phyloP scores from a whole-genome alignment of 805 yeast species.

The Schwanniomyces occidentalis region DNA sequence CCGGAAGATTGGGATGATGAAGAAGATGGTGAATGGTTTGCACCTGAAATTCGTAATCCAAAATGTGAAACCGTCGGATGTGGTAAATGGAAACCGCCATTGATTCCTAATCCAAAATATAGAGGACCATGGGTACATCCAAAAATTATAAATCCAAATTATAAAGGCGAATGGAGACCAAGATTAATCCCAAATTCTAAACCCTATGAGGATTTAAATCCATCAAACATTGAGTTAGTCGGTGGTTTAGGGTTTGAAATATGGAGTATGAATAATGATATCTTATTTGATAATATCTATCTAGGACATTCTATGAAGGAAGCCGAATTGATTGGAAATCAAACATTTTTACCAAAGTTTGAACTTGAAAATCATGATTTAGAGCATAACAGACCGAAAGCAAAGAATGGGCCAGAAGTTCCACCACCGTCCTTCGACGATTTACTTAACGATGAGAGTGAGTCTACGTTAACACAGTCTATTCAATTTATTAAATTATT shows the following conservation, averaged over 20 bases:
- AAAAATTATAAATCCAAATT: conserved; percentile 67
- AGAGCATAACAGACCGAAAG: conserved; percentile 41
- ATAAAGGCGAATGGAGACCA: conserved; percentile 79
- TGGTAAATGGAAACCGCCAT: conserved; percentile 76
- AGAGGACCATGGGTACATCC: conserved; percentile 81
- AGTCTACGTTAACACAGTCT: too few species aligned
- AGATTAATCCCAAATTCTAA: conserved; percentile 66
- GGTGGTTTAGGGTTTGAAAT: conserved; percentile 87
- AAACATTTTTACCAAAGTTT: conserved; percentile 60
- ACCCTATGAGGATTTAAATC: conserved; percentile 56
- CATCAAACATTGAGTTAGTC: conserved; percentile 58
- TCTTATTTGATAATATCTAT: conserved; percentile 80
- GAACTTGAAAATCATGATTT: conserved; percentile 49
- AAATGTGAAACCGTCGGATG: conserved; percentile 72
- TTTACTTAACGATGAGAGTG: conserved; percentile 18
- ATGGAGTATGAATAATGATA: conserved; percentile 80
- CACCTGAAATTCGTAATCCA: conserved; percentile 73
- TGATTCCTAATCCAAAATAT: conserved; percentile 65
- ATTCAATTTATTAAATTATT: conserved; percentile 18
- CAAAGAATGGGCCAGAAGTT: conserved; percentile 39
- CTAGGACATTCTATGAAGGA: conserved; percentile 81
- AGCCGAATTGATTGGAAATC: conserved; percentile 81
- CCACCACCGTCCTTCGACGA: conserved; percentile 48
- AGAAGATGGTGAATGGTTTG: conserved; percentile 84
- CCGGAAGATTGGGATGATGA: conserved; percentile 90